Evolutionary conservation across 805 yeast genomes (phyloP).

Genomic region (Ogataea thermomethanolica): DNA sequence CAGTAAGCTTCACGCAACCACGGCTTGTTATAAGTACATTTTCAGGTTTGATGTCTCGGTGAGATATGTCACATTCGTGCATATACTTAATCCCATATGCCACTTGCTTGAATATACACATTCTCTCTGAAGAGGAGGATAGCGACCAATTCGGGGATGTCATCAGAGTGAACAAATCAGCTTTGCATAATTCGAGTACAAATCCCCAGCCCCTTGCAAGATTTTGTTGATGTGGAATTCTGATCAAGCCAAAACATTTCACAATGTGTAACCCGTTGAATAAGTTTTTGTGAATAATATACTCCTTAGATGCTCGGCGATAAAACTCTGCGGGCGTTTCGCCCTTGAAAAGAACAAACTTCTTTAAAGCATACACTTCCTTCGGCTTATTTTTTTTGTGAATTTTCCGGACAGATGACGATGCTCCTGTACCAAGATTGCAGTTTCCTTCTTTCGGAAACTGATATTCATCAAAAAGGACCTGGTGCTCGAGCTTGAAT

Average conservation of each 20-base stretch:
- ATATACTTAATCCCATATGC: constrained; percentile 62
- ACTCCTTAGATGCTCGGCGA: constrained; percentile 67
- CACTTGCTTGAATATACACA: constrained; percentile 72
- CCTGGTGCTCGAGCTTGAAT: constrained; percentile 47
- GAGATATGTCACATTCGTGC: constrained; percentile 80
- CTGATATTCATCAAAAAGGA: constrained; percentile 56
- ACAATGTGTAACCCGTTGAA: constrained; percentile 61
- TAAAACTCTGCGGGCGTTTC: constrained; percentile 75
- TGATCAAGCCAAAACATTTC: constrained; percentile 52
- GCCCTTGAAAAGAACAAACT: constrained; percentile 56
- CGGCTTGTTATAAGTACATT: constrained; percentile 66
- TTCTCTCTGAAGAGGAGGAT: constrained; percentile 48
- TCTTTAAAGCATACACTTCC: constrained; percentile 66
- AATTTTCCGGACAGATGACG: constrained; percentile 61
- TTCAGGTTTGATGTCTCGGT: constrained; percentile 93
- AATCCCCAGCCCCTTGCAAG: constrained; percentile 80
- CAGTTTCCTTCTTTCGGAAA: constrained; percentile 42
- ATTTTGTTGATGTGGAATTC: constrained; percentile 52
- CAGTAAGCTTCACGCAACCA: constrained; percentile 73
- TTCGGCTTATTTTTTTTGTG: constrained; percentile 37
- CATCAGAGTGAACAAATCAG: constrained; percentile 59
- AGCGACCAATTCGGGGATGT: constrained; percentile 60
- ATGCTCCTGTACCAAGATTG: constrained; percentile 71
- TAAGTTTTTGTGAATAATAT: constrained; percentile 55
- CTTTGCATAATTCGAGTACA: constrained; percentile 58